Percentiles rank a stretch among this genome's conserved stretches.
These are phyloP conservation scores for Candida manassasensis DNA, from an alignment of 805 yeast genomes.

Conservation along the genomic window DNA sequence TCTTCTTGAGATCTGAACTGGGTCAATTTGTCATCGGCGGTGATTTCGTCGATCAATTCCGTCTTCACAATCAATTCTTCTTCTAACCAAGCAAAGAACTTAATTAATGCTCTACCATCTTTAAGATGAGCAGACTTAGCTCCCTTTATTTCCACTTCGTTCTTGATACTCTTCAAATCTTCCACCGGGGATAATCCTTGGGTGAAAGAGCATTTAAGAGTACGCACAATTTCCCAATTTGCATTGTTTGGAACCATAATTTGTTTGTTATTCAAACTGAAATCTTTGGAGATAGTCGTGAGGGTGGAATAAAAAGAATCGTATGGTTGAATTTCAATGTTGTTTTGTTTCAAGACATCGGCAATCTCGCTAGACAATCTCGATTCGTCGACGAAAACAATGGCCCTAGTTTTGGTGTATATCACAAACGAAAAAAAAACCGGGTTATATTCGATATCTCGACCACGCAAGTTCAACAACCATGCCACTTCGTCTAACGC, in stretches of 20 bases:
- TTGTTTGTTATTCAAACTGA: conserved; percentile 23
- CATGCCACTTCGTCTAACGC: conserved; percentile 89
- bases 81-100: conserved; percentile 58
- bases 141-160: conserved; percentile 44
- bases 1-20: conserved; percentile 36
- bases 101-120: conserved; percentile 53
- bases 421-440: conserved; percentile 44
- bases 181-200: conserved; percentile 39
- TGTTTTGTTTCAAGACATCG: conserved; percentile 19
- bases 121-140: conserved; percentile 51
- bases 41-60: conserved; percentile 50
- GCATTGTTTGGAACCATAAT: conserved; percentile 28
- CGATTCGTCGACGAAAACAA: conserved; percentile 39
- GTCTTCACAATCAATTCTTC: conserved; percentile 40
- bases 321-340: conserved; percentile 36
- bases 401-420: conserved; percentile 25
- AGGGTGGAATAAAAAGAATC: conserved; percentile 43
- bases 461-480: conserved; percentile 57
- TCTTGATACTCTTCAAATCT: conserved; percentile 50
- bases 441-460: conserved; percentile 52
- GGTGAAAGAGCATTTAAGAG: conserved; percentile 25
- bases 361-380: conserved; percentile 32
- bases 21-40: conserved; percentile 49
- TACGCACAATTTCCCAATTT: conserved; percentile 39
- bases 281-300: conserved; percentile 33